phyloP scores from a whole-genome alignment of 352 stramenopile species.

The Phytophthora rubi region DNA sequence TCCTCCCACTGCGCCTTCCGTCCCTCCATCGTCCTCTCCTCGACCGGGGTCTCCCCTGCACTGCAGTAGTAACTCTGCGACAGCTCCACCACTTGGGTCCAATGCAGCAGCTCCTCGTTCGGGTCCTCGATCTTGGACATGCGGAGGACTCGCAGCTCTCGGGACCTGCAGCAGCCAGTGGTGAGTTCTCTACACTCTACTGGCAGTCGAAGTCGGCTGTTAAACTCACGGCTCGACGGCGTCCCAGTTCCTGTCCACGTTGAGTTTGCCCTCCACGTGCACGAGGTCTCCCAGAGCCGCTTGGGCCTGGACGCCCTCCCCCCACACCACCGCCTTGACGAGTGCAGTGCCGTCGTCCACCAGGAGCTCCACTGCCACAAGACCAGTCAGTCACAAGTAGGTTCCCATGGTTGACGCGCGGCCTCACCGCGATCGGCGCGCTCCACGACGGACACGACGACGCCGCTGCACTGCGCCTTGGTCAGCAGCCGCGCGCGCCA shows the following conservation, averaged over 20 bases:
- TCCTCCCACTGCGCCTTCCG: constrained; percentile 42
- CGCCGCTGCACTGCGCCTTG: constrained; percentile 69
- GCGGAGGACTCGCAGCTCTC: constrained; percentile 66
- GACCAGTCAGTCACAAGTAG: background rate
- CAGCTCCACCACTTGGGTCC: constrained; percentile 63
- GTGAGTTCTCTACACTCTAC: background rate
- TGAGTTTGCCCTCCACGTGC: constrained; percentile 77
- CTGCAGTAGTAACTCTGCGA: constrained; percentile 46
- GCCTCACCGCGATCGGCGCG: constrained; percentile 57
- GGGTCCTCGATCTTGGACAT: constrained; percentile 59
- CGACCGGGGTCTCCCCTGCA: background rate
- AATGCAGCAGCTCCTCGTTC: constrained; percentile 83
- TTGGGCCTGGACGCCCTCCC: constrained; percentile 1
- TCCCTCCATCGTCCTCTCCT: background rate
- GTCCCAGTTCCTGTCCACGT: constrained; percentile 58
- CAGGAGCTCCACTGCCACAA: constrained; percentile 63
- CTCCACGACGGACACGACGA: constrained; percentile 64
- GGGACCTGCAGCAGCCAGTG: constrained; percentile 22
- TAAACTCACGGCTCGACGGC: constrained; percentile 28
- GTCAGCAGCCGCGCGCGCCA: constrained; percentile 55
- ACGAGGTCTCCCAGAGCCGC: constrained; percentile 71
- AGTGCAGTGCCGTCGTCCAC: constrained; percentile 79
- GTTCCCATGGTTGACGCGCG: too few relatives aligned
- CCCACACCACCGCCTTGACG: constrained; percentile 66
- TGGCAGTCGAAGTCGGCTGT: background rate